Percentiles rank a stretch among this genome's conserved stretches.
These are phyloP conservation scores for Verruconis gallopava DNA, from an alignment of 2,329 filamentous ascomycete species.

Conservation along the genomic window DNA sequence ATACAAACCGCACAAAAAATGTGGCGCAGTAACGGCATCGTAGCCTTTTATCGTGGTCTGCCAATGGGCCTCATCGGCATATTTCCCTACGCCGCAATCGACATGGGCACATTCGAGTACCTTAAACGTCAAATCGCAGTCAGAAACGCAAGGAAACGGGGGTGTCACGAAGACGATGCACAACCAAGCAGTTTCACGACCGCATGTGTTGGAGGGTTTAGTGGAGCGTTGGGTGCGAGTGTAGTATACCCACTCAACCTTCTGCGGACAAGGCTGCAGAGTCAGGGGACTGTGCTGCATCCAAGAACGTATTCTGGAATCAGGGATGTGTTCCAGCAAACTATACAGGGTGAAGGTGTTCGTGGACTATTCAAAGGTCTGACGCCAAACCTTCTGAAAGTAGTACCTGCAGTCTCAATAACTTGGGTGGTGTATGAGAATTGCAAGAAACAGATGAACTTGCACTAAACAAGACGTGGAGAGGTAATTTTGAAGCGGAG, in stretches of 20 bases:
- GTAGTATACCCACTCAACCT: slow-evolving; percentile 93
- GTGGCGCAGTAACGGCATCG: slow-evolving; percentile 61
- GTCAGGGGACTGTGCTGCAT: slow-evolving; percentile 87
- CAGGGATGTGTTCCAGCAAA: slow-evolving; percentile 74
- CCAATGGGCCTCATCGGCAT: slow-evolving; percentile 91
- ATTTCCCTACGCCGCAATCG: slow-evolving; percentile 95
- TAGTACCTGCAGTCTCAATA: slow-evolving; percentile 89
- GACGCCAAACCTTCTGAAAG: slow-evolving; percentile 90
- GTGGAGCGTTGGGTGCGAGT: slow-evolving; percentile 83
- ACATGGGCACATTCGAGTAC: slow-evolving; percentile 89
- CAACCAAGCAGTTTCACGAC: slow-evolving; percentile 69
- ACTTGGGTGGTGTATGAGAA: slow-evolving; percentile 31
- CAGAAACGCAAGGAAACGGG: slow-evolving; percentile 54
- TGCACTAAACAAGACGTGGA: slow-evolving; percentile 16
- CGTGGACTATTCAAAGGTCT: slow-evolving; percentile 87
- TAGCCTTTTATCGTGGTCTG: slow-evolving; percentile 77
- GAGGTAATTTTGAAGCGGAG: too few relatives aligned
- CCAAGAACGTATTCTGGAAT: slow-evolving; percentile 83
- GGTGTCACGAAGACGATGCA: slow-evolving; percentile 69
- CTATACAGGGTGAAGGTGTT: slow-evolving; percentile 67
- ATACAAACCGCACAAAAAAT: slow-evolving; percentile 75
- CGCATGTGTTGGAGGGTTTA: slow-evolving; percentile 79
- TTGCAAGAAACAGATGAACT: slow-evolving; percentile 23
- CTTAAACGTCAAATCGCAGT: slow-evolving; percentile 63
- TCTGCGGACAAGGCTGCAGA: slow-evolving; percentile 80